A percentile compares a stretch with the other conserved stretches of the same genome.
phyloP scores from a whole-genome alignment of 306 rosid species.

The Comarum palustre region DNA sequence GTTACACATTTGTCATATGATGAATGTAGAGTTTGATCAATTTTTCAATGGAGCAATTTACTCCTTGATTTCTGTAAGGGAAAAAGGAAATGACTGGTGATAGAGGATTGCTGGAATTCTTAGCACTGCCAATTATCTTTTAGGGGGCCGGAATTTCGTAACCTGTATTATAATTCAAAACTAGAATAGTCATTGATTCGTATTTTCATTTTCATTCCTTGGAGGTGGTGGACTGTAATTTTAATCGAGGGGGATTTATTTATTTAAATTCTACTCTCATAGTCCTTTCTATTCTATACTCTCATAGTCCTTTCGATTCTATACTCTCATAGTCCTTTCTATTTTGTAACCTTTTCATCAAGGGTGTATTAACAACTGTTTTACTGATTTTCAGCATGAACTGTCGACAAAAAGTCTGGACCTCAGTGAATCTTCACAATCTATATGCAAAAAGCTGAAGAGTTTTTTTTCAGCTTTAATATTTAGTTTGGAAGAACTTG shows the following conservation, averaged over 20 bases:
- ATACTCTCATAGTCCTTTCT: neutral
- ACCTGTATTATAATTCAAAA: neutral
- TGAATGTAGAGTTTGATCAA: neutral
- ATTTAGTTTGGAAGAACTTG: conserved; percentile 71
- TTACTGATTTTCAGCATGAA: conserved; percentile 52
- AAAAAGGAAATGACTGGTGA: neutral
- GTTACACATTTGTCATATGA: neutral
- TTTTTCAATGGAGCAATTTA: neutral
- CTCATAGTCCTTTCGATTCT: too few species aligned
- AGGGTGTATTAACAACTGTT: conserved; percentile 30
- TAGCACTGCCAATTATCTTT: neutral
- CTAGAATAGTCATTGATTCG: neutral
- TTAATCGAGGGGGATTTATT: neutral
- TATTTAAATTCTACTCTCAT: too few species aligned
- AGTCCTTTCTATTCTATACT: too few species aligned
- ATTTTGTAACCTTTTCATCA: conserved; percentile 21
- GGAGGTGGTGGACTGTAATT: neutral
- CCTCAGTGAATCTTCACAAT: conserved; percentile 35
- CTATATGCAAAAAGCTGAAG: conserved; percentile 40
- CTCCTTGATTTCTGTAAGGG: neutral
- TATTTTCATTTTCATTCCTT: neutral
- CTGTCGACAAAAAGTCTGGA: conserved; percentile 30
- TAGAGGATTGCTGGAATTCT: neutral
- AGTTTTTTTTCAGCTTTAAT: conserved; percentile 37
- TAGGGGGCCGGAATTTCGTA: neutral